Evolutionary conservation across 2,329 filamentous ascomycete species (phyloP).

Genomic region (Fusarium verticillioides): DNA sequence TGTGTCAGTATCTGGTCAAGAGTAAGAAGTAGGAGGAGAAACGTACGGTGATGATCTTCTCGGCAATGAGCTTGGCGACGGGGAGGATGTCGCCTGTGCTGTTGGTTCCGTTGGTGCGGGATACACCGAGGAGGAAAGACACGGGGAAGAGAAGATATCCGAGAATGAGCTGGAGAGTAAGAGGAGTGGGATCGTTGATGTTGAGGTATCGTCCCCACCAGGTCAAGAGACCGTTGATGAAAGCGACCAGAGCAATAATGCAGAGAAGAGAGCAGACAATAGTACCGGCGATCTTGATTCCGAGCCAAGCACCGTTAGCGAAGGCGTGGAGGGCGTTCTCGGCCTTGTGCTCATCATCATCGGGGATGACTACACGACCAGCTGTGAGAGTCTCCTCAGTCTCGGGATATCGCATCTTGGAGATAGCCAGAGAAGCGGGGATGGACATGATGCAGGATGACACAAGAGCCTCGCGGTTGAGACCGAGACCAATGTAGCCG

Average conservation of each 20-base stretch:
- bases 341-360: slow-evolving; percentile 80
- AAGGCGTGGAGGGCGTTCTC: slow-evolving; percentile 87
- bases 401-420: slow-evolving; percentile 90
- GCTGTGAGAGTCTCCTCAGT: slow-evolving; percentile 87
- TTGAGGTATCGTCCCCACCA: slow-evolving; percentile 88
- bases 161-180: slow-evolving; percentile 78
- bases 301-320: slow-evolving; percentile 85
- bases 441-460: slow-evolving; percentile 97
- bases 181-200: slow-evolving; percentile 70
- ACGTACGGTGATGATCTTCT: slow-evolving; percentile 80
- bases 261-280: slow-evolving; percentile 83
- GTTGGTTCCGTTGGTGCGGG: slow-evolving; percentile 49
- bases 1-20: slow-evolving; percentile 9
- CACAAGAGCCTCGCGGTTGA: slow-evolving; percentile 86
- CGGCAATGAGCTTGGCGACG: slow-evolving; percentile 82
- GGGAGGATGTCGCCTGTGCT: slow-evolving; percentile 68
- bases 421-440: slow-evolving; percentile 87
- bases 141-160: slow-evolving; percentile 83
- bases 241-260: slow-evolving; percentile 80
- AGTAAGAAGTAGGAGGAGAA: no score
- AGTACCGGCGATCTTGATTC: slow-evolving; percentile 87
- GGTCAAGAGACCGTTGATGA: slow-evolving; percentile 80
- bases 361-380: slow-evolving; percentile 82
- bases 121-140: slow-evolving; percentile 84
- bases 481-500: slow-evolving; percentile 84